Evolutionary conservation across 108 stramenopile genomes (phyloP).

Genomic region (Cyclotella distinguenda): DNA sequence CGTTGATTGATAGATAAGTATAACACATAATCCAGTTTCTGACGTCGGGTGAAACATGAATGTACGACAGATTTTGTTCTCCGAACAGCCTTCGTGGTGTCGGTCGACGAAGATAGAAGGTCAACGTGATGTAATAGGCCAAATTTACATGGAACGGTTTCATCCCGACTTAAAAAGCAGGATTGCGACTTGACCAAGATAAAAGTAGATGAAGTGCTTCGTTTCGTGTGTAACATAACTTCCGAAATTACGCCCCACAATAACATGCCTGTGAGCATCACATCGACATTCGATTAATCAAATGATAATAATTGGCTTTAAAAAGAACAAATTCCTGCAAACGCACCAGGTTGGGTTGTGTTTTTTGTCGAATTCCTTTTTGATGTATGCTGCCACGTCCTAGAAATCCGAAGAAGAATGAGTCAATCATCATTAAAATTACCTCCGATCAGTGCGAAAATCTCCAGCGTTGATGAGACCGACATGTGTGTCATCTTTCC

Average conservation of each 20-base stretch:
- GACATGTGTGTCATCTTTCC: too few species aligned
- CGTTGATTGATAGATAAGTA: too few species aligned
- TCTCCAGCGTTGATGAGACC: too few species aligned
- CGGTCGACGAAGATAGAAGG: too few species aligned
- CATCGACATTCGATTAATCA: conserved; percentile 1
- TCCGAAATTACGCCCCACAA: conserved; percentile 92
- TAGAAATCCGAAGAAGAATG: conserved; percentile 30
- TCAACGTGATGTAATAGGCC: too few species aligned
- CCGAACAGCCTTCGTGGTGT: conserved; percentile 1
- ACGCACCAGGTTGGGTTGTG: conserved; percentile 98
- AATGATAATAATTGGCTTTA: not conserved
- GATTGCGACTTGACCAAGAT: conserved; percentile 98
- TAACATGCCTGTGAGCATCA: conserved; percentile 63
- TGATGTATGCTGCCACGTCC: conserved; percentile 99
- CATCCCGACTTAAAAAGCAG: conserved; percentile 99
- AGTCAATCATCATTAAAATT: too few species aligned
- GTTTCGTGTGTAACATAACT: conserved; percentile 97
- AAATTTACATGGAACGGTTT: too few species aligned
- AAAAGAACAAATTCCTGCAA: not conserved
- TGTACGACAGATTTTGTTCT: not conserved
- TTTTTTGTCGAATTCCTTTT: conserved; percentile 99
- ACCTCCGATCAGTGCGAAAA: too few species aligned
- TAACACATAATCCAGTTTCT: too few species aligned
- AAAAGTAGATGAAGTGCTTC: conserved; percentile 99
- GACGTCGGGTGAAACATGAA: not conserved